Conservation (phyloP, 495 filamentous ascomycete genomes). For the Hypomontagnella monticulosa region DNA sequence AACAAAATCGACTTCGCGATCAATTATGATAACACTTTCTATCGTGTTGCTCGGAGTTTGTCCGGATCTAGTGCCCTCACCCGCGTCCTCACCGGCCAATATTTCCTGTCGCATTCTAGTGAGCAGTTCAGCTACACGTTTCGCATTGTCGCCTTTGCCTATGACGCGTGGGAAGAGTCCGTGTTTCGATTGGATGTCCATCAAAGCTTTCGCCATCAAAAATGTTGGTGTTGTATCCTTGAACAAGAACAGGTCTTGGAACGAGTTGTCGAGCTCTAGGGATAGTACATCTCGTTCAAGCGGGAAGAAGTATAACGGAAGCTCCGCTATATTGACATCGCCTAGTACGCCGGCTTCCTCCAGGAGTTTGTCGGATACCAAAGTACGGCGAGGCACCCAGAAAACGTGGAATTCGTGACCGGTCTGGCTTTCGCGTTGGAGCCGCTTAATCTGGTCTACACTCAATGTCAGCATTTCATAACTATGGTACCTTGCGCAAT, state of each 20-base stretch:
- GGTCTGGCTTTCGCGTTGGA: conserved; percentile 82
- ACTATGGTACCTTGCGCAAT: conserved; percentile 22
- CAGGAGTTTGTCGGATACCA: conserved; percentile 89
- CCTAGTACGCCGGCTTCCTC: conserved; percentile 94
- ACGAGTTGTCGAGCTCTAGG: conserved; percentile 86
- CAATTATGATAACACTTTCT: conserved; percentile 92
- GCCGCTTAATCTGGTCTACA: conserved; percentile 87
- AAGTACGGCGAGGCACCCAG: conserved; percentile 90
- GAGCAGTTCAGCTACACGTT: conserved; percentile 87
- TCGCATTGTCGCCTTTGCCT: conserved; percentile 95
- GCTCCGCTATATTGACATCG: conserved; percentile 86
- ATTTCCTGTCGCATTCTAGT: conserved; percentile 92
- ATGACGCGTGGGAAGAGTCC: conserved; percentile 95
- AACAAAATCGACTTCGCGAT: conserved; percentile 92
- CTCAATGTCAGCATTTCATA: conserved; percentile 46
- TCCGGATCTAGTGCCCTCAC: conserved; percentile 68
- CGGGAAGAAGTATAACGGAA: conserved; percentile 88
- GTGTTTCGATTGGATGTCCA: conserved; percentile 90
- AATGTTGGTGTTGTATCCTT: conserved; percentile 93
- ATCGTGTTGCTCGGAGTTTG: conserved; percentile 86
- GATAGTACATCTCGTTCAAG: conserved; percentile 92
- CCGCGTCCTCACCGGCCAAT: conserved; percentile 78
- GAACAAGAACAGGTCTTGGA: conserved; percentile 85
- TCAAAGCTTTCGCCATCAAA: conserved; percentile 88
- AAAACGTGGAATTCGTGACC: conserved; percentile 96